Percentiles rank a stretch among this genome's conserved stretches.
phyloP scores from a whole-genome alignment of 768 basidiomycete genomes.

The Mycena chlorophos region DNA sequence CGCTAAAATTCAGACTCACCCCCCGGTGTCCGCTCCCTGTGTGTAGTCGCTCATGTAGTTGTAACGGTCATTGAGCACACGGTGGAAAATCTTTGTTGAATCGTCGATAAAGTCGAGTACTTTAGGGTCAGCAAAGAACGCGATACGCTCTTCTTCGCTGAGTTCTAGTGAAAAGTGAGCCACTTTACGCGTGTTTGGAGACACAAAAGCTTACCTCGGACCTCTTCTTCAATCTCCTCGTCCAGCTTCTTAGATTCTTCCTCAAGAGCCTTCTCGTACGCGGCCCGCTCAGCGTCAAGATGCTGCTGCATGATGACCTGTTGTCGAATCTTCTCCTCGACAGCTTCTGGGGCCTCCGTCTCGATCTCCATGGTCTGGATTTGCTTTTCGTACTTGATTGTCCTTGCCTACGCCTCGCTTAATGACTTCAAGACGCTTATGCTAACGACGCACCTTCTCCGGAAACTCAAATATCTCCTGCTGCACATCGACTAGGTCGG shows the following conservation, averaged over 20 bases:
- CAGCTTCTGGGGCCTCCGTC: slow-evolving; percentile 46
- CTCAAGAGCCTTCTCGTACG: slow-evolving; percentile 76
- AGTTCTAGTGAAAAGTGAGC: slow-evolving; percentile 58
- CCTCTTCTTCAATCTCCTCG: slow-evolving; percentile 83
- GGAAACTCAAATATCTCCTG: slow-evolving; percentile 90
- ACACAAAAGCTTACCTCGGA: slow-evolving; percentile 54
- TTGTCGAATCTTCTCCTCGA: slow-evolving; percentile 76
- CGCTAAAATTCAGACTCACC: slow-evolving; percentile 49
- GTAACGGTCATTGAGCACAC: slow-evolving; percentile 92
- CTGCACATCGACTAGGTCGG: slow-evolving; percentile 86
- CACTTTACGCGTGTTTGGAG: not conserved
- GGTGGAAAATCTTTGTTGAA: slow-evolving; percentile 91
- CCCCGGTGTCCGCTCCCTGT: slow-evolving; percentile 80
- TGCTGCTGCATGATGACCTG: slow-evolving; percentile 69
- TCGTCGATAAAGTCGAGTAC: slow-evolving; percentile 93
- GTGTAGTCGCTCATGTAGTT: slow-evolving; percentile 98
- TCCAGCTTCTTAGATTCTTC: slow-evolving; percentile 83
- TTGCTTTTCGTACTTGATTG: slow-evolving; percentile 76
- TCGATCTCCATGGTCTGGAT: slow-evolving; percentile 75
- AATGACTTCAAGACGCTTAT: not conserved
- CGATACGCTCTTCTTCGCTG: slow-evolving; percentile 79
- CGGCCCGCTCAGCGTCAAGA: slow-evolving; percentile 63
- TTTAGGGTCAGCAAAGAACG: slow-evolving; percentile 84
- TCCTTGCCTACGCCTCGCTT: slow-evolving; percentile 56
- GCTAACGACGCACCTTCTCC: slow-evolving; percentile 61